Evolutionary conservation across 306 rosid species (phyloP).

Genomic region (Dalbergia oliveri): DNA sequence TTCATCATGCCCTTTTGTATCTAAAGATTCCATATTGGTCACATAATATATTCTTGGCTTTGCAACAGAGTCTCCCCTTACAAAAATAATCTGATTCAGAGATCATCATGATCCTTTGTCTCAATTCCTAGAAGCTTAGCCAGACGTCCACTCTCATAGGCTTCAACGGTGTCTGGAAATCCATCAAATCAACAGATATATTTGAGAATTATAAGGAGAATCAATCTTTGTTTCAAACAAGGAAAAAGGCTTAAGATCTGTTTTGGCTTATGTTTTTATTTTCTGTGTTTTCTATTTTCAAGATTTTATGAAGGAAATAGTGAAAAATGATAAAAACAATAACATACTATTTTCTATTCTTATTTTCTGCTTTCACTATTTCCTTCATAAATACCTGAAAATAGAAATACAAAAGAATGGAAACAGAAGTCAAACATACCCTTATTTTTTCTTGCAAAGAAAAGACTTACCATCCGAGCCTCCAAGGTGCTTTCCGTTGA

Average conservation of each 20-base stretch:
- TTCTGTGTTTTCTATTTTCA: too few species aligned
- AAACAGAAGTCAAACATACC: too few species aligned
- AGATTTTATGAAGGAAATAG: too few species aligned
- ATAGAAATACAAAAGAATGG: too few species aligned
- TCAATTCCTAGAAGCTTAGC: conserved; percentile 74
- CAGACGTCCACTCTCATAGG: conserved; percentile 79
- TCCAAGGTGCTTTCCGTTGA: conserved; percentile 85
- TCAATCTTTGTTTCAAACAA: neutral
- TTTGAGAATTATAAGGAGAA: conserved; percentile 32
- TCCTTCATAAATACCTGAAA: too few species aligned
- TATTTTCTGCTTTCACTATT: too few species aligned
- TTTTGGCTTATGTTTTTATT: too few species aligned
- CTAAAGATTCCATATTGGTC: conserved; percentile 30
- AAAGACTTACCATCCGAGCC: conserved; percentile 86
- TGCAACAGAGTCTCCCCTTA: conserved; percentile 10
- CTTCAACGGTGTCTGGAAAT: conserved; percentile 77
- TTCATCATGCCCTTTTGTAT: conserved; percentile 9
- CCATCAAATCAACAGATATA: conserved; percentile 15
- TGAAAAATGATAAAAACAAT: too few species aligned
- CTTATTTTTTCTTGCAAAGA: neutral
- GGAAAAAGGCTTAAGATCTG: neutral
- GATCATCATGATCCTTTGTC: conserved; percentile 55
- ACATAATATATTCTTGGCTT: conserved; percentile 1
- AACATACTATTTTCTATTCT: too few species aligned
- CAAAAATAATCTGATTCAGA: conserved; percentile 52